Evolutionary conservation across 2,329 filamentous ascomycete genomes (phyloP).

Genomic region (Aspergillus neotritici): DNA sequence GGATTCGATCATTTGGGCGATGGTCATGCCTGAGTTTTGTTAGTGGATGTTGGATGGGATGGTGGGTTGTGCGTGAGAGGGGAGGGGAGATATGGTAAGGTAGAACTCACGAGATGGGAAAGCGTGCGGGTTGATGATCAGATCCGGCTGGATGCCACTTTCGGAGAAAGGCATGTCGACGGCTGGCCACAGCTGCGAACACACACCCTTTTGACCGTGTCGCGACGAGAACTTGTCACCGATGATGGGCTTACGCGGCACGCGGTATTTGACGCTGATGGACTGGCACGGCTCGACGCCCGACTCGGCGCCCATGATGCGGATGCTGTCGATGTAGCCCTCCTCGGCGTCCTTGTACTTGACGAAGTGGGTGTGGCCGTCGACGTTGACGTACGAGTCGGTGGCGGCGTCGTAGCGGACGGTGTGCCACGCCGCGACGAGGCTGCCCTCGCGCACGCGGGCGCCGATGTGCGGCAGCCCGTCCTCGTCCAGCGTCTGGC

Average conservation of each 20-base stretch:
- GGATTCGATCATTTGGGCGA: conserved; percentile 98
- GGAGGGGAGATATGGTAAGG: not conserved
- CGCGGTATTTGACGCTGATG: conserved; percentile 85
- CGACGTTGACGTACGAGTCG: conserved; percentile 73
- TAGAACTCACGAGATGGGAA: conserved; percentile 72
- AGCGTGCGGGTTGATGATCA: conserved; percentile 99
- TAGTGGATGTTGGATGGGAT: conserved; percentile 1
- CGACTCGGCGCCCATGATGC: conserved; percentile 77
- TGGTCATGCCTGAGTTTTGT: conserved; percentile 65
- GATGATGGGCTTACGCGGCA: conserved; percentile 85
- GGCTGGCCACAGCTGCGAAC: conserved; percentile 90
- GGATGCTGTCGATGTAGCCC: conserved; percentile 87
- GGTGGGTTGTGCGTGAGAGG: not conserved
- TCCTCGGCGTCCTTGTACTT: conserved; percentile 91
- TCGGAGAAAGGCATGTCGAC: conserved; percentile 96
- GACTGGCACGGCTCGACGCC: conserved; percentile 79
- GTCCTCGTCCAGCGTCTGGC: conserved; percentile 74
- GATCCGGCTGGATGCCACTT: conserved; percentile 89
- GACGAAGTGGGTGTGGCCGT: conserved; percentile 78
- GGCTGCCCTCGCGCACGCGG: conserved; percentile 71
- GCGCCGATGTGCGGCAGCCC: conserved; percentile 78
- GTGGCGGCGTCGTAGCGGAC: conserved; percentile 69
- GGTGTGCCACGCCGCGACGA: conserved; percentile 83
- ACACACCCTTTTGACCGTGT: conserved; percentile 97
- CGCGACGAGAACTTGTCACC: conserved; percentile 99